Evolutionary conservation across 2,329 filamentous ascomycete species (phyloP).

Genomic region (Fusarium sp.): DNA sequence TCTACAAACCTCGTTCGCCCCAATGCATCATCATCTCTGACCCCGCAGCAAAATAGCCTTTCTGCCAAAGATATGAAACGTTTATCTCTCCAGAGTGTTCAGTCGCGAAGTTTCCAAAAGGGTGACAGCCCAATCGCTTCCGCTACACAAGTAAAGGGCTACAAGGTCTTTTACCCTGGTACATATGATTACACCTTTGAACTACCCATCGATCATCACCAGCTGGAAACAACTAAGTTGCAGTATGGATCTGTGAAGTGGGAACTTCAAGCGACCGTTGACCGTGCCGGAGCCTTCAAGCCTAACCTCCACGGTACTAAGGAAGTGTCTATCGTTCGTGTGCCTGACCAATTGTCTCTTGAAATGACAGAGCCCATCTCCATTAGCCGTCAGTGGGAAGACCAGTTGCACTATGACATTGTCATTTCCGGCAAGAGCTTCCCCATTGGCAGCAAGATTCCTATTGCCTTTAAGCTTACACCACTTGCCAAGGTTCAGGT

Average conservation of each 20-base stretch:
- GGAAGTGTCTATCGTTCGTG: conserved; percentile 85
- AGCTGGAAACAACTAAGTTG: conserved; percentile 89
- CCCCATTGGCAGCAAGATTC: conserved; percentile 86
- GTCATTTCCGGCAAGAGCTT: conserved; percentile 97
- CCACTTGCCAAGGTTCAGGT: conserved; percentile 93
- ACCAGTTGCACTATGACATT: conserved; percentile 95
- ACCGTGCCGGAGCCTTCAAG: conserved; percentile 89
- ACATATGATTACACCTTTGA: conserved; percentile 80
- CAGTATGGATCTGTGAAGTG: conserved; percentile 90
- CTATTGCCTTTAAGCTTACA: conserved; percentile 93
- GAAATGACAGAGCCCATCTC: conserved; percentile 95
- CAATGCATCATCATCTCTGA: conserved; percentile 37
- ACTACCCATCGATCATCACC: conserved; percentile 86
- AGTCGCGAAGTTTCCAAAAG: conserved; percentile 87
- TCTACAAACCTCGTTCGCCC: conserved; percentile 50
- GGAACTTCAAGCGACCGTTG: conserved; percentile 85
- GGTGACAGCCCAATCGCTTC: conserved; percentile 77
- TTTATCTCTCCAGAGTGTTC: conserved; percentile 82
- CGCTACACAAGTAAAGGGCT: conserved; percentile 73
- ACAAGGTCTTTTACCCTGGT: conserved; percentile 85
- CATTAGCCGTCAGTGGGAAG: conserved; percentile 93
- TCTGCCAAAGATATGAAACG: conserved; percentile 69
- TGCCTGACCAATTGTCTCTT: conserved; percentile 87
- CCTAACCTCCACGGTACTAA: conserved; percentile 85
- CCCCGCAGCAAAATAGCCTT: conserved; percentile 47